Percentiles rank a stretch among this genome's conserved stretches.
Conservation (phyloP, 2,329 filamentous ascomycete genomes). For the Clathrospora elynae region DNA sequence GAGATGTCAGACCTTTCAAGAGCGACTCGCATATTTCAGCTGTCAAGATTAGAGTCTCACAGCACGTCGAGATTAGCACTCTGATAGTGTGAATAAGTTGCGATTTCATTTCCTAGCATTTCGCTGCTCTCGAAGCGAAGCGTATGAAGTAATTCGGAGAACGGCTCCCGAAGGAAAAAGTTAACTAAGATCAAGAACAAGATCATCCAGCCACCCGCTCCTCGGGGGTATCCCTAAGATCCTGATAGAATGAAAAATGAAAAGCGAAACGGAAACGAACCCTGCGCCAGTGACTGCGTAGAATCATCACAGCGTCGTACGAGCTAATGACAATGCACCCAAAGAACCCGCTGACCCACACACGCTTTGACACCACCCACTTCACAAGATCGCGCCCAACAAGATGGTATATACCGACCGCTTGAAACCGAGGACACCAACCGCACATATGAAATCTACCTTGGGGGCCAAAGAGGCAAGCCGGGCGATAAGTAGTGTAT, state of each 20-base stretch:
- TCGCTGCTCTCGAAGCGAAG: conserved; percentile 47
- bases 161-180: conserved; percentile 29
- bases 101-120: conserved; percentile 42
- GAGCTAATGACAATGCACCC: conserved; percentile 45
- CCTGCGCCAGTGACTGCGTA: conserved; percentile 42
- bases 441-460: conserved; percentile 51
- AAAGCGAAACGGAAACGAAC: conserved; percentile 29
- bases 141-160: conserved; percentile 42
- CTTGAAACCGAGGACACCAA: conserved; percentile 39
- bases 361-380: conserved; percentile 46
- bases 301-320: conserved; percentile 51
- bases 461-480: conserved; percentile 30
- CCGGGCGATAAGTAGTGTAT: conserved; percentile 41
- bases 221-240: conserved; percentile 32
- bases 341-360: conserved; percentile 38
- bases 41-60: too few species aligned
- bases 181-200: conserved; percentile 40
- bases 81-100: conserved; percentile 33
- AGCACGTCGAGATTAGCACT: too few species aligned
- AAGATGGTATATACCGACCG: conserved; percentile 51
- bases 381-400: conserved; percentile 46
- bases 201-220: conserved; percentile 28
- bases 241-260: conserved; percentile 43
- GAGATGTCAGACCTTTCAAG: too few species aligned
- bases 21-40: too few species aligned